Conservation (phyloP, 2,329 filamentous ascomycete genomes). For the Chaetomium sp. region DNA sequence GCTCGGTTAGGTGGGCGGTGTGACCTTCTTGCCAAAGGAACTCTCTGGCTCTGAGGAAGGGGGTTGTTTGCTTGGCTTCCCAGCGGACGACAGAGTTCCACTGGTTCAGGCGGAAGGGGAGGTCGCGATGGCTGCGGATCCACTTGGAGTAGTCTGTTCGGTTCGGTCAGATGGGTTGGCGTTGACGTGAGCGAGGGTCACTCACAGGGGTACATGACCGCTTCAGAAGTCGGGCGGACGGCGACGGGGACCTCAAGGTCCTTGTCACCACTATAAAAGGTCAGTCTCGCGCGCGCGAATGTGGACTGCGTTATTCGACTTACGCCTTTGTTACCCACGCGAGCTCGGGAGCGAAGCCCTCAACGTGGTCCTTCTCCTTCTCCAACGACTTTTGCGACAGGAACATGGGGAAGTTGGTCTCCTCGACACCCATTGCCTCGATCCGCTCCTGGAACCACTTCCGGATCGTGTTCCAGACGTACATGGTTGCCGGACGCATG, state of each 20-base stretch:
- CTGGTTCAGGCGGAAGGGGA: conserved; percentile 92
- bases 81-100: conserved; percentile 90
- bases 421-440: conserved; percentile 88
- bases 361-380: conserved; percentile 92
- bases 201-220: conserved; percentile 40
- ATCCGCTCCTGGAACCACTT: conserved; percentile 74
- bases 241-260: conserved; percentile 79
- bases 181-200: conserved; percentile 61
- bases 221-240: conserved; percentile 69
- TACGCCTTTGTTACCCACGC: conserved; percentile 86
- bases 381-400: conserved; percentile 86
- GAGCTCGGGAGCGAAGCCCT: conserved; percentile 94
- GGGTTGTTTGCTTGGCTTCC: conserved; percentile 49
- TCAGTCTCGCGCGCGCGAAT: conserved; percentile 30
- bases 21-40: conserved; percentile 99
- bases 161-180: conserved; percentile 42
- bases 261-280: conserved; percentile 71
- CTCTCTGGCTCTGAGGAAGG: conserved; percentile 86
- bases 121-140: conserved; percentile 94
- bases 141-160: conserved; percentile 77
- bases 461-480: conserved; percentile 67
- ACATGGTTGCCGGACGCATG: conserved; percentile 71
- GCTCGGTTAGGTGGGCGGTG: conserved; percentile 81
- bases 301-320: conserved; percentile 39
- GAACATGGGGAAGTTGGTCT: conserved; percentile 96